These are phyloP conservation scores for Metschnikowia colocasiae DNA, from an alignment of 805 yeast genomes.

Conservation along the genomic window DNA sequence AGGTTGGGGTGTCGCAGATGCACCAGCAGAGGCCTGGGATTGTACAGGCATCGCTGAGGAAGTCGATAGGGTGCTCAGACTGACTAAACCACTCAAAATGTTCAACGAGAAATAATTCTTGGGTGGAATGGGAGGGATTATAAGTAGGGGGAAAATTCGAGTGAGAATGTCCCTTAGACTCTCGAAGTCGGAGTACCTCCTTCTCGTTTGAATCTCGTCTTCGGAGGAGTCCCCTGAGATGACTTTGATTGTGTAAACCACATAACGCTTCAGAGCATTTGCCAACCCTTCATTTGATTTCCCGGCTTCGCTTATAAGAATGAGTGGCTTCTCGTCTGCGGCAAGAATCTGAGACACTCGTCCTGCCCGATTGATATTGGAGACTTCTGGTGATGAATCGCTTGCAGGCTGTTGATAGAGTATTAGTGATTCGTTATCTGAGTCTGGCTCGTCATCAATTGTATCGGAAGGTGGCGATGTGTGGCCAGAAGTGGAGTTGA, in stretches of 20 bases:
- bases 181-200: conserved; percentile 93
- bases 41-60: background rate
- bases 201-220: conserved; percentile 55
- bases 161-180: conserved; percentile 67
- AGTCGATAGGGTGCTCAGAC: conserved; percentile 1
- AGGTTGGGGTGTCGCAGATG: conserved; percentile 8
- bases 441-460: conserved; percentile 10
- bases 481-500: background rate
- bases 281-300: conserved; percentile 75
- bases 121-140: conserved; percentile 90
- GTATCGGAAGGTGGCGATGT: background rate
- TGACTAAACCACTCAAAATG: conserved; percentile 33
- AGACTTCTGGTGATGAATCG: conserved; percentile 16
- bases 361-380: conserved; percentile 32
- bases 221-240: conserved; percentile 37
- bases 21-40: conserved; percentile 5
- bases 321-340: conserved; percentile 25
- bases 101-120: conserved; percentile 38
- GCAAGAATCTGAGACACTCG: conserved; percentile 35
- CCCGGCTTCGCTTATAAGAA: conserved; percentile 73
- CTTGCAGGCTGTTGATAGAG: conserved; percentile 22
- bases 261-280: conserved; percentile 57
- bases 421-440: conserved; percentile 29
- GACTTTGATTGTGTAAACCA: conserved; percentile 74
- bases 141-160: conserved; percentile 70